Evolutionary conservation across 2,329 filamentous ascomycete species (phyloP), one percentile per base, ranked within the genome.

Genomic region (Fusarium lateritium): DNA sequence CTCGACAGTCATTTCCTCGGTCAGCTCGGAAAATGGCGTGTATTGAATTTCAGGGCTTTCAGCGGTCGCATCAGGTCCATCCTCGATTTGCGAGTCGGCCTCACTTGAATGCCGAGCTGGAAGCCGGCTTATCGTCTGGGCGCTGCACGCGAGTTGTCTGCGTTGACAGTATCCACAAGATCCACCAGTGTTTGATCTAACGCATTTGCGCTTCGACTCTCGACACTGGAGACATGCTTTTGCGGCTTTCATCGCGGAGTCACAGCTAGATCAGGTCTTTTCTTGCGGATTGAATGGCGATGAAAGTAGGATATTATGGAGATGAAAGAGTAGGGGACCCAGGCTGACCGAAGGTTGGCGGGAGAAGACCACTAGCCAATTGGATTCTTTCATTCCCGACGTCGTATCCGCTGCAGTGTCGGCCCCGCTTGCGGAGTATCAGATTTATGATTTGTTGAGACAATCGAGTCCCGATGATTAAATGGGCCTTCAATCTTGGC

Each of bases 181-280:
- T 19, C 24, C 22, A 22, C 34, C 33, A 6, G 21, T 28, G 19
- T 15, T 28, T 10, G 2, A n/a, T 19, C 28, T 55, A 24, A 38
- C 24, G 26, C 53, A 61, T 14, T 38, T 56, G n/a, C 52, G 40
- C 31, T 61, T 61, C 24, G 44, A 17, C 7, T 45, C 44, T 13
- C 58, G 17, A 4, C 58, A 61, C 4, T 61, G 58, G 13, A 34
- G 19, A 26, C 58, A 61, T 15, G 58, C 40, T 7, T 9, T 57
- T 26, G 47, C n/a, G 5, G 36, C 21, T 36, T 57, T 61, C 58
- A 61, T 61, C 2, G 11, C 33, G 15, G n/a, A 42, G n/a, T 13
- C 10, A 10, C 15, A 9, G 13, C 36, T 38, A 38, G 36, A 38
- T 5, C 15, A 9, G 8, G 15, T 38, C 15, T 9, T 17, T 38